These are phyloP conservation scores for Cordyceps sp. DNA, from an alignment of 2,329 filamentous ascomycete species.

Conservation along the genomic window DNA sequence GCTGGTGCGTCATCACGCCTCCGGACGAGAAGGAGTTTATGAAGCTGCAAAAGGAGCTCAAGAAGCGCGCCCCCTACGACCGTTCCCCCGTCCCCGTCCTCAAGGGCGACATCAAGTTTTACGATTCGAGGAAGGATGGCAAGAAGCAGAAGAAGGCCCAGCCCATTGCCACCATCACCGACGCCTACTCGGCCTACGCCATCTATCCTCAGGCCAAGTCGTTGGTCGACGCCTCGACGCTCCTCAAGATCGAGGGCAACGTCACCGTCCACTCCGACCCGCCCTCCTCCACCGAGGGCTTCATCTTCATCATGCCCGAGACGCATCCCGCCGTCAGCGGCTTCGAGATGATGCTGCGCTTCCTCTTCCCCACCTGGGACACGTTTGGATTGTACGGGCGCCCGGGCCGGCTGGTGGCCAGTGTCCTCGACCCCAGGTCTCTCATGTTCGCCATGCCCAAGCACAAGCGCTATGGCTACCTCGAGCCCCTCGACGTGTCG, in stretches of 20 bases:
- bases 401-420: slow-evolving; percentile 71
- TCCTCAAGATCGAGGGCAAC: slow-evolving; percentile 84
- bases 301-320: slow-evolving; percentile 97
- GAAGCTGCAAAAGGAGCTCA: slow-evolving; percentile 68
- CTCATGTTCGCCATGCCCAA: slow-evolving; percentile 98
- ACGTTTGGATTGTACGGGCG: slow-evolving; percentile 84
- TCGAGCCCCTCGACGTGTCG: slow-evolving; percentile 76
- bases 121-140: slow-evolving; percentile 55
- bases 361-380: slow-evolving; percentile 87
- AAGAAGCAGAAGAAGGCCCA: slow-evolving; percentile 84
- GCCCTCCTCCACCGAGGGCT: slow-evolving; percentile 69
- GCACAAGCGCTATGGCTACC: slow-evolving; percentile 71
- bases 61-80: slow-evolving; percentile 71
- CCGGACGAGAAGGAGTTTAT: slow-evolving; percentile 86
- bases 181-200: slow-evolving; percentile 84
- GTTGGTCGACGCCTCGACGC: slow-evolving; percentile 81
- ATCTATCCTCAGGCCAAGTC: slow-evolving; percentile 93
- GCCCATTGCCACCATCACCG: slow-evolving; percentile 81
- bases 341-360: slow-evolving; percentile 89
- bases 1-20: slow-evolving; percentile 88
- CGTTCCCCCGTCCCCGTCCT: slow-evolving; percentile 47
- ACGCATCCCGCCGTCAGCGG: slow-evolving; percentile 79
- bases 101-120: slow-evolving; percentile 88
- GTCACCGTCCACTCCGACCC: slow-evolving; percentile 75
- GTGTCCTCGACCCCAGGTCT: slow-evolving; percentile 70